These are phyloP conservation scores for Eucalyptus tenuipes DNA, from an alignment of 345 rosid species.

Conservation along the genomic window DNA sequence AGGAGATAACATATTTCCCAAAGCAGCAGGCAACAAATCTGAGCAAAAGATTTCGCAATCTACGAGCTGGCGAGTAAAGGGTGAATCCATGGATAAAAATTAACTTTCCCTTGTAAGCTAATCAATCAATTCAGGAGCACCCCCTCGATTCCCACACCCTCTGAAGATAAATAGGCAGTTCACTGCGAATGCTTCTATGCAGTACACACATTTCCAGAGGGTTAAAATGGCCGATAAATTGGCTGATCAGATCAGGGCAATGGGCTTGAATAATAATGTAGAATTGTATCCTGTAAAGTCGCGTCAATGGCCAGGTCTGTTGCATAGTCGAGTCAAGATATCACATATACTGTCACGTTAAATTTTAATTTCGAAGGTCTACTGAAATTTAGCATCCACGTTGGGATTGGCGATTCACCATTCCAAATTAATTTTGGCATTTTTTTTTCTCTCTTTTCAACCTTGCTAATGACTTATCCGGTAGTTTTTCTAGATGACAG, in stretches of 20 bases:
- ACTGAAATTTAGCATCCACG: no score
- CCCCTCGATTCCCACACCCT: not conserved
- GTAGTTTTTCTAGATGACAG: not conserved
- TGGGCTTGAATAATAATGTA: no score
- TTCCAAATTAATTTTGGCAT: not conserved
- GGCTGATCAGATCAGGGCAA: no score
- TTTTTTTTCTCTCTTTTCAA: not conserved
- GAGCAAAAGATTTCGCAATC: not conserved
- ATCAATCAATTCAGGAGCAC: not conserved
- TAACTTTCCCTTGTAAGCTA: not conserved
- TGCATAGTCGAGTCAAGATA: no score
- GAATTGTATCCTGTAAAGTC: rapidly evolving
- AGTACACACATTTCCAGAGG: no score
- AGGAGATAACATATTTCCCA: not conserved
- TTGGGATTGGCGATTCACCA: no score
- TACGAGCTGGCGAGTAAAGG: not conserved
- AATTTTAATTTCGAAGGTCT: no score
- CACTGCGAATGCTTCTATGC: no score
- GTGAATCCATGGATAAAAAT: not conserved
- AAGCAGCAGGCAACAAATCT: not conserved
- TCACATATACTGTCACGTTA: no score
- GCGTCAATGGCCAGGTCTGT: no score
- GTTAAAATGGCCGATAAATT: no score
- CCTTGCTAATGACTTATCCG: rapidly evolving
- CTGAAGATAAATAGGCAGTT: no score